Evolutionary conservation across 1,139 yeast genomes (phyloP), one percentile per base, ranked within the genome.

Genomic region (Protomyces inundatus): DNA sequence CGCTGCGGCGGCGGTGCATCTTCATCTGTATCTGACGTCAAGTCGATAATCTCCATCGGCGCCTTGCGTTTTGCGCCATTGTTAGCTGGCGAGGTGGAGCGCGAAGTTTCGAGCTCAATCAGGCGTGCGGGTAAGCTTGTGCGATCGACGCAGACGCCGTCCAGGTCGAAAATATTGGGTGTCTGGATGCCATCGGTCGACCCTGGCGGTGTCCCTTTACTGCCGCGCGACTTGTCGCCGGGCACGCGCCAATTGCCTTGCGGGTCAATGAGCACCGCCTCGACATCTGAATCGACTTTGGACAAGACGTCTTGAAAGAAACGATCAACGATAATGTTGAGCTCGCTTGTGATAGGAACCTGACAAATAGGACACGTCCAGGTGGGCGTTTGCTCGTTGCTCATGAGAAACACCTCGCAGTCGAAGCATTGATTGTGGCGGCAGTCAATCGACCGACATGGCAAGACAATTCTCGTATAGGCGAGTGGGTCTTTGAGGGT

Each of bases 111-210:
- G 12, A 42, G 12, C 23, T 42, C 48, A 30, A 16, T 6, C 4
- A 42, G 7, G 32, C 32, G 48, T 1, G 48, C 16, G 12, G 48
- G 48, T 37, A 48, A 0, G 14, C 14, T 34, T 14, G 63, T 32
- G 54, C 55, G 9, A 70, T 82, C 87, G 2, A 23, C 23, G 23
- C 23, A 23, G 48, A 42, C 48, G 7, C 88, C 87, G 4, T 80
- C 87, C 65, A 87, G 95, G 93, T 95, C 93, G 0, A 95, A 93
- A 1, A 78, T 90, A 70, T 84, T 84, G n/a, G 55, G 68, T n/a
- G 67, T 64, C 23, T 23, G 23, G 23, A 23, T 23, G 23, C 23
- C 23, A 23, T 2, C 23, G 23, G 23, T 2, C 23, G 23, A 23
- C 23, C 23, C 23, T 2, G 23, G 23, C 23, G 23, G 23, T 23